Evolutionary conservation across 495 filamentous ascomycete species (phyloP).

Genomic region (Bacidia gigantensis): DNA sequence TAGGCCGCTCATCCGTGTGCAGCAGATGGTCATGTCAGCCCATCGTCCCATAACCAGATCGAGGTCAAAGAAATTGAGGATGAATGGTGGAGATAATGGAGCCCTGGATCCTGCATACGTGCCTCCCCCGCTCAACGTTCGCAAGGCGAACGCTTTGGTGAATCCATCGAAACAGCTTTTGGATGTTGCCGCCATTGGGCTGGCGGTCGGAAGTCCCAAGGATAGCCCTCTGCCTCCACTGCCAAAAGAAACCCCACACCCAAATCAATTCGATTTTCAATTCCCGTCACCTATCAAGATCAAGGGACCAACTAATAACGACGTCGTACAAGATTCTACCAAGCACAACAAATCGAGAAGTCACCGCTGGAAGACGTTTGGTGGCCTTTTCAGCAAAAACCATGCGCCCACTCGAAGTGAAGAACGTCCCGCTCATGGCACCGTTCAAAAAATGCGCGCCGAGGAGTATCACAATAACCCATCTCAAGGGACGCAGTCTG

Average conservation of each 20-base stretch:
- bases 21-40: slow-evolving; percentile 6
- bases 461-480: not conserved
- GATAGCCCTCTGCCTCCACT: slow-evolving; percentile 20
- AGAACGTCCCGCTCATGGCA: slow-evolving; percentile 6
- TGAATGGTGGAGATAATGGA: not conserved
- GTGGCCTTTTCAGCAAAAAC: slow-evolving; percentile 36
- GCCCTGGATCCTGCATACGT: not conserved
- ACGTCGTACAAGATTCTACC: slow-evolving; percentile 9
- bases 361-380: slow-evolving; percentile 46
- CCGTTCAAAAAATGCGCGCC: not conserved
- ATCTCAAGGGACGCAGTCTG: not conserved
- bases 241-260: slow-evolving; percentile 9
- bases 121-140: slow-evolving; percentile 1
- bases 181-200: slow-evolving; percentile 33
- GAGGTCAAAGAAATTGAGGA: not conserved
- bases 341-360: slow-evolving; percentile 27
- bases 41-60: slow-evolving; percentile 9
- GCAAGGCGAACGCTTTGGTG: not conserved
- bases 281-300: not conserved
- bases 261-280: slow-evolving; percentile 10
- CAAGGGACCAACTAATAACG: not conserved
- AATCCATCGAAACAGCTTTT: slow-evolving; percentile 2
- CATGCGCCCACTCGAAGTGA: slow-evolving; percentile 21
- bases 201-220: slow-evolving; percentile 40
- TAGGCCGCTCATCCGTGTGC: not conserved